These are phyloP conservation scores for cucumber (Cucumis sativus) DNA, from an alignment of 306 rosid species.

Conservation along the genomic window DNA sequence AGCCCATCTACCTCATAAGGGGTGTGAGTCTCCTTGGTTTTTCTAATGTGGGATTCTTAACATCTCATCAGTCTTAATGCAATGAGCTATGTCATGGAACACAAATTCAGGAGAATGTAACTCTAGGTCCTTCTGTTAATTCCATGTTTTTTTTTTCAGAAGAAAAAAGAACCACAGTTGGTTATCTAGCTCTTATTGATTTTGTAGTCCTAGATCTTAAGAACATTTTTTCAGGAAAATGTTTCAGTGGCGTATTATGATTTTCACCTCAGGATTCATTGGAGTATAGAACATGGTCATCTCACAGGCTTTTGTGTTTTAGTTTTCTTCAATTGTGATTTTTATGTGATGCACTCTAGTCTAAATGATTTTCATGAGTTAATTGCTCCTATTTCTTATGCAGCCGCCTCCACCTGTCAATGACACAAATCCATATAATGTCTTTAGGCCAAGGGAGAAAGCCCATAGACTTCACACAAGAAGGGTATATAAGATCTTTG, in stretches of 20 bases:
- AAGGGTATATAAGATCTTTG: constrained; percentile 48
- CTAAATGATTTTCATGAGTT: neutral
- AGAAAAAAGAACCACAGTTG: neutral
- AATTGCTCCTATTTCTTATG: constrained; percentile 8
- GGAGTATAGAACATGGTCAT: neutral
- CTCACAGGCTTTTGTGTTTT: neutral
- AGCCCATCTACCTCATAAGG: too few relatives aligned
- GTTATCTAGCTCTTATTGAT: neutral
- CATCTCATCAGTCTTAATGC: too few relatives aligned
- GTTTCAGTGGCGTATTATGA: neutral
- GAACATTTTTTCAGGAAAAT: neutral
- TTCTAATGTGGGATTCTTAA: too few relatives aligned
- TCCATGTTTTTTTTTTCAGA: neutral
- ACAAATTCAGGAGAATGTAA: neutral
- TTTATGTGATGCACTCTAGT: neutral
- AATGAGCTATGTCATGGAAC: neutral
- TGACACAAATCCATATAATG: constrained; percentile 97
- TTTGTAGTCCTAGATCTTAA: neutral
- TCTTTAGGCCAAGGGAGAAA: constrained; percentile 97
- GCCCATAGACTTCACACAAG: constrained; percentile 96
- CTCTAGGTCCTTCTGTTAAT: neutral
- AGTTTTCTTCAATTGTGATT: neutral
- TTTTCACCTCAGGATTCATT: neutral
- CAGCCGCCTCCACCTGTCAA: constrained; percentile 99
- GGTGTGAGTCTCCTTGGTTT: too few relatives aligned